Percentiles rank a stretch among this genome's conserved stretches.
Conservation (phyloP, 306 rosid species). For the Glycyrrhiza uralensis region DNA sequence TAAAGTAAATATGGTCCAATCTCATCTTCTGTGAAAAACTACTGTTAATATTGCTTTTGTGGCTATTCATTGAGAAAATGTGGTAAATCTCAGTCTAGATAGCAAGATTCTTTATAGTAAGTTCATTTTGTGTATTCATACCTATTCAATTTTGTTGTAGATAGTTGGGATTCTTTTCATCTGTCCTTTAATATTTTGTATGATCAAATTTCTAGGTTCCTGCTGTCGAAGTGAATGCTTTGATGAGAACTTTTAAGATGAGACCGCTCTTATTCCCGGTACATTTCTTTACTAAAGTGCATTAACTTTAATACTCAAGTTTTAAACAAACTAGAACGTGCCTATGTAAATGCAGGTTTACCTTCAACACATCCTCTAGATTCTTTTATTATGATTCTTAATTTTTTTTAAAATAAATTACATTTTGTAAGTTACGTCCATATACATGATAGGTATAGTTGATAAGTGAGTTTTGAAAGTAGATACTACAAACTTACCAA, state of each 20-base stretch:
- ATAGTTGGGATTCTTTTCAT: constrained; percentile 15
- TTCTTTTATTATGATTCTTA: background rate
- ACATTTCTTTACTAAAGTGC: constrained; percentile 25
- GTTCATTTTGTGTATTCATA: background rate
- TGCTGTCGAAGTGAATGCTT: constrained; percentile 82
- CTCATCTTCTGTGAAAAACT: background rate
- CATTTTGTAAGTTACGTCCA: background rate
- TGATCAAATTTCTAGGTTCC: constrained; percentile 67
- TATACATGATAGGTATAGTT: background rate
- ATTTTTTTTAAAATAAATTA: background rate
- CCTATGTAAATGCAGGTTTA: background rate
- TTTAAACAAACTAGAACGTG: background rate
- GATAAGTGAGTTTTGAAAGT: background rate
- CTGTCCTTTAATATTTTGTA: constrained; percentile 17
- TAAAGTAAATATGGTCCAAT: background rate
- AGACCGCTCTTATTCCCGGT: constrained; percentile 92
- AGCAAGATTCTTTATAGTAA: background rate
- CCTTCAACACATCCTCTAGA: background rate
- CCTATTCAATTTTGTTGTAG: constrained; percentile 6
- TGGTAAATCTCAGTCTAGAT: background rate
- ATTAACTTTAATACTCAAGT: background rate
- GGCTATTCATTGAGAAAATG: background rate
- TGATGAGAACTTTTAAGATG: constrained; percentile 96
- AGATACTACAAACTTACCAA: background rate
- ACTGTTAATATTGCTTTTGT: background rate